Percentiles rank a stretch among this genome's conserved stretches.
Evolutionary conservation across 306 rosid species (phyloP).

Genomic region (Cercis canadensis): DNA sequence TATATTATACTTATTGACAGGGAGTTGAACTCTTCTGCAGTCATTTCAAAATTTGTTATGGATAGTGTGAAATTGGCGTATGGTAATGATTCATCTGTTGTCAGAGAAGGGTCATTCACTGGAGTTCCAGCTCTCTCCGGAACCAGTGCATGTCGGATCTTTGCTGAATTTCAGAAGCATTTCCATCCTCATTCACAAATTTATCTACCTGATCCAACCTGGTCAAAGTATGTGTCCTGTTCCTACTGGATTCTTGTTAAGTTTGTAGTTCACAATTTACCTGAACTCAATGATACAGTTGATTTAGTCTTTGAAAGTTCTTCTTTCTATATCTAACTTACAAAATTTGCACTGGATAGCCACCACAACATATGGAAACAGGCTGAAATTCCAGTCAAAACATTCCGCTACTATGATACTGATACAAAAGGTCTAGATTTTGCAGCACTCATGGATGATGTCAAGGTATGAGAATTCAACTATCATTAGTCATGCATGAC

Average conservation of each 20-base stretch:
- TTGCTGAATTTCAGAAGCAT: slow-evolving; percentile 81
- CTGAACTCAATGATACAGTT: slow-evolving; percentile 1
- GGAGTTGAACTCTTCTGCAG: slow-evolving; percentile 29
- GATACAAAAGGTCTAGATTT: slow-evolving; percentile 79
- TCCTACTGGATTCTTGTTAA: neutral
- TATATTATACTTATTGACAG: slow-evolving; percentile 22
- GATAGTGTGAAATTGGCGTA: slow-evolving; percentile 84
- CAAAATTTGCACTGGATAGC: slow-evolving; percentile 44
- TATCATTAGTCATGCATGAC: neutral
- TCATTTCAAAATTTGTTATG: slow-evolving; percentile 40
- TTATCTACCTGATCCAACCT: slow-evolving; percentile 82
- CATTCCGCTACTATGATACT: slow-evolving; percentile 75
- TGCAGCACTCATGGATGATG: slow-evolving; percentile 68
- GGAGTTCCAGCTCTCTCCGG: slow-evolving; percentile 88
- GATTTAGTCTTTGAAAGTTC: neutral
- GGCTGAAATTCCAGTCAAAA: slow-evolving; percentile 73
- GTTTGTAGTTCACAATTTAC: neutral
- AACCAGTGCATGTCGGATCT: slow-evolving; percentile 85
- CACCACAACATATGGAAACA: slow-evolving; percentile 92
- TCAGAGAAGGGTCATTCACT: slow-evolving; percentile 72
- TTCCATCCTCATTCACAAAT: slow-evolving; percentile 74
- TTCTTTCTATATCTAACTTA: slow-evolving; percentile 27
- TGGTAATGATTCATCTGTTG: slow-evolving; percentile 70
- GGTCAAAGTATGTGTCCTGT: slow-evolving; percentile 73
- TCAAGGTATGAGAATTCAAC: slow-evolving; percentile 44